Evolutionary conservation across 148 eudicot species (phyloP).

Genomic region (Pouteria glomerata): DNA sequence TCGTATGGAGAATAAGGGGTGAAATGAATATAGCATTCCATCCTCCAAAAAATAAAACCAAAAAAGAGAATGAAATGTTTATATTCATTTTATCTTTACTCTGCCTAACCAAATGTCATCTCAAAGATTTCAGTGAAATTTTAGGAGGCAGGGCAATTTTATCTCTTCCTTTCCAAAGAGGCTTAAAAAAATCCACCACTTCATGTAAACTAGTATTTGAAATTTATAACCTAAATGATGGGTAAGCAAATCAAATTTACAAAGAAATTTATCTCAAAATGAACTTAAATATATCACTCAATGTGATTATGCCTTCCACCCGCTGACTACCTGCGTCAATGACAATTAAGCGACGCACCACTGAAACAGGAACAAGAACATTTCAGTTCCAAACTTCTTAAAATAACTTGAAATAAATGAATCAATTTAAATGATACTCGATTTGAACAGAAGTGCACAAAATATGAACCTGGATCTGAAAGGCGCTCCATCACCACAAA

Average conservation of each 20-base stretch:
- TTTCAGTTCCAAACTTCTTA: neutral
- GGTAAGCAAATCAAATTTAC: slow-evolving; percentile 6
- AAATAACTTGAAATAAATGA: no score
- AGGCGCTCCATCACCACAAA: slow-evolving; percentile 41
- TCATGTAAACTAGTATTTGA: no score
- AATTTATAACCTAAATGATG: neutral
- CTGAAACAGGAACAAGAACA: slow-evolving; percentile 19
- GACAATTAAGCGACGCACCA: slow-evolving; percentile 43
- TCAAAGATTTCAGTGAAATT: no score
- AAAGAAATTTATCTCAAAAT: slow-evolving; percentile 17
- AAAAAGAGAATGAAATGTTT: no score
- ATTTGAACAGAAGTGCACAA: neutral
- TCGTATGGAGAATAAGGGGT: no score
- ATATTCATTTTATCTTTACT: no score
- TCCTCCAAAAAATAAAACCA: no score
- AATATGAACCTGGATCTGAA: slow-evolving; percentile 37
- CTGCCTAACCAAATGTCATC: no score
- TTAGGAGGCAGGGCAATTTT: no score
- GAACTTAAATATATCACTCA: slow-evolving; percentile 35
- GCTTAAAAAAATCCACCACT: no score
- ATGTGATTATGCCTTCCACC: slow-evolving; percentile 46
- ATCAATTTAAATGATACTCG: neutral
- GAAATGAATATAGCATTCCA: no score
- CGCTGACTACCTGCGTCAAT: slow-evolving; percentile 21
- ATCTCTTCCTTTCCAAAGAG: no score